Evolutionary conservation across 2,329 filamentous ascomycete species (phyloP).

Genomic region (Penicillium sp.): DNA sequence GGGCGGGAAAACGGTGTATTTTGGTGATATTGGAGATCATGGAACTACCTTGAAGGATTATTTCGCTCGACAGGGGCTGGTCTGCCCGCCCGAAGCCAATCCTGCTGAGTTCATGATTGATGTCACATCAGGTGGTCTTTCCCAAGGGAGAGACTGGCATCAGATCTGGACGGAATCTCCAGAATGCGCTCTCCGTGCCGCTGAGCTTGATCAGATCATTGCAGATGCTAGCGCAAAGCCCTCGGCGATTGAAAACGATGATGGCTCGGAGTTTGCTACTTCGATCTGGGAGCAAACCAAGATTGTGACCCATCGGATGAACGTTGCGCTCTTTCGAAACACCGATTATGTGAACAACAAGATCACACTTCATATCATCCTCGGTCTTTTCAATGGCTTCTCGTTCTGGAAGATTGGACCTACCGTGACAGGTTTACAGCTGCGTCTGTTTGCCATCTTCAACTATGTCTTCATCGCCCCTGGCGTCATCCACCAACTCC

Average conservation of each 20-base stretch:
- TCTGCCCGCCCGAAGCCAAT: conserved; percentile 49
- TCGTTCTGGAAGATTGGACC: conserved; percentile 56
- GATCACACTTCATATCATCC: conserved; percentile 49
- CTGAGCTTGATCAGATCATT: conserved; percentile 24
- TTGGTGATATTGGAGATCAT: conserved; percentile 48
- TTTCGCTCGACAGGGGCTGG: conserved; percentile 50
- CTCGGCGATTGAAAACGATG: conserved; percentile 25
- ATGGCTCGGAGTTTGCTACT: conserved; percentile 36
- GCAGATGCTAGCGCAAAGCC: conserved; percentile 20
- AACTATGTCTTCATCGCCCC: conserved; percentile 60
- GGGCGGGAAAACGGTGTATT: conserved; percentile 62
- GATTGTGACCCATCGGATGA: conserved; percentile 19
- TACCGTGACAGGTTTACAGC: conserved; percentile 48
- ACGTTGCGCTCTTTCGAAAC: background rate
- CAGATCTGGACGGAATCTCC: conserved; percentile 30
- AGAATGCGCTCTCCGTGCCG: conserved; percentile 23
- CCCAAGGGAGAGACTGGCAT: conserved; percentile 28
- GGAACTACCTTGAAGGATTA: conserved; percentile 34
- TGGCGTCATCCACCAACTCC: conserved; percentile 54
- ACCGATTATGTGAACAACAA: conserved; percentile 46
- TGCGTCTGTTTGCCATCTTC: conserved; percentile 56
- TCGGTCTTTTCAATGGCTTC: conserved; percentile 56
- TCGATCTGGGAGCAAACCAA: conserved; percentile 39
- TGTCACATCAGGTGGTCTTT: conserved; percentile 27
- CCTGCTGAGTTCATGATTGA: conserved; percentile 48